Percentiles rank a stretch among this genome's conserved stretches.
phyloP scores from a whole-genome alignment of 176 grass and related monocot genomes.

The Carex littledalei region DNA sequence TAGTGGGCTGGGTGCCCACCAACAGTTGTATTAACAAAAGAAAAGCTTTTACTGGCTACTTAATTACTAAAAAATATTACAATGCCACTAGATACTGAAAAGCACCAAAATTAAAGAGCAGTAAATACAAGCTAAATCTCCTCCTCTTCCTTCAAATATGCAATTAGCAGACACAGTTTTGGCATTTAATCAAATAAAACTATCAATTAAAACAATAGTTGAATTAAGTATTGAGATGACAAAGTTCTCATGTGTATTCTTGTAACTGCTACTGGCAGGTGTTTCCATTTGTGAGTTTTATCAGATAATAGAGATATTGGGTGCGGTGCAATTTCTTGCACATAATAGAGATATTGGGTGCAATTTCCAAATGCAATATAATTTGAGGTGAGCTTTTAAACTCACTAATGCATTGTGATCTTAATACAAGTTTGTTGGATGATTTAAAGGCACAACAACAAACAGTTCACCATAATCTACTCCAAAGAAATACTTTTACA shows the following conservation, averaged over 20 bases:
- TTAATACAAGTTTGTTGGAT: neutral
- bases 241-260: neutral
- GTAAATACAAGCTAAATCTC: too few relatives aligned
- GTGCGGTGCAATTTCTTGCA: neutral
- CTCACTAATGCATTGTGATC: neutral
- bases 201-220: neutral
- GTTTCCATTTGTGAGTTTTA: neutral
- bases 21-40: too few relatives aligned
- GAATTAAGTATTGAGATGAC: neutral
- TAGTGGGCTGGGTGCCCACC: too few relatives aligned
- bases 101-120: too few relatives aligned
- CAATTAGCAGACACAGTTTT: neutral
- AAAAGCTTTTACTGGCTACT: too few relatives aligned
- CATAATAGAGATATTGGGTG: neutral
- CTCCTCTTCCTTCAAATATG: neutral
- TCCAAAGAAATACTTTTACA: neutral
- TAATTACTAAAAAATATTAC: too few relatives aligned
- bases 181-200: neutral
- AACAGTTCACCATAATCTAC: neutral
- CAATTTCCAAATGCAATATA: conserved; percentile 1
- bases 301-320: neutral
- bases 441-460: neutral
- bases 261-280: neutral
- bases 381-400: neutral
- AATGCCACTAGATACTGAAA: too few relatives aligned